Percentiles rank a stretch among this genome's conserved stretches.
phyloP scores from a whole-genome alignment of 179 eudicot species.

The Silene noctiflora region DNA sequence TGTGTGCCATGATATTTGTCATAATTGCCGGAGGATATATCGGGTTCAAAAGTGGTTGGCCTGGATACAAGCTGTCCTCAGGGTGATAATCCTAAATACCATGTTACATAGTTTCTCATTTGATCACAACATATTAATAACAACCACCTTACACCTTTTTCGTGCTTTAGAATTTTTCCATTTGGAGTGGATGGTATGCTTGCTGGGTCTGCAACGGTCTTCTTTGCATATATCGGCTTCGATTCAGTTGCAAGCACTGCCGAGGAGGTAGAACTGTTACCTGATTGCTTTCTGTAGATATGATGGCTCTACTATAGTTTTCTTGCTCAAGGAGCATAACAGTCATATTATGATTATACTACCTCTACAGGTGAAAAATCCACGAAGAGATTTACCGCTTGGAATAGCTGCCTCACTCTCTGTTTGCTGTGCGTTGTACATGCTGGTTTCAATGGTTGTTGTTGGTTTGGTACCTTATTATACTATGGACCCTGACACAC shows the following conservation, averaged over 20 bases:
- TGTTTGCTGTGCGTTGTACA: slow-evolving; percentile 74
- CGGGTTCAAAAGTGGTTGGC: slow-evolving; percentile 82
- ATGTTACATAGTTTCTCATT: background rate
- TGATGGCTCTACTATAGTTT: background rate
- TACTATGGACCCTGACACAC: slow-evolving; percentile 94
- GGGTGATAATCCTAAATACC: slow-evolving; percentile 47
- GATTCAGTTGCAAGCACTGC: slow-evolving; percentile 98
- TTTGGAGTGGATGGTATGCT: slow-evolving; percentile 93
- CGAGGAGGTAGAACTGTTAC: slow-evolving; percentile 58
- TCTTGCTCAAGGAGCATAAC: slow-evolving; percentile 3
- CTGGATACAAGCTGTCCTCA: slow-evolving; percentile 74
- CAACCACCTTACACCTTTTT: background rate
- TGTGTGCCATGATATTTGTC: slow-evolving; percentile 89
- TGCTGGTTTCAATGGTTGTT: slow-evolving; percentile 81
- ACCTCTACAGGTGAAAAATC: slow-evolving; percentile 70
- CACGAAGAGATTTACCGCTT: slow-evolving; percentile 83
- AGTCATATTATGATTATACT: background rate
- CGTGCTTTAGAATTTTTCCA: slow-evolving; percentile 55
- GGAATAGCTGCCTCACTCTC: slow-evolving; percentile 84
- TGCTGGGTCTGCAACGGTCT: slow-evolving; percentile 95
- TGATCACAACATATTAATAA: background rate
- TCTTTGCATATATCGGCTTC: slow-evolving; percentile 90
- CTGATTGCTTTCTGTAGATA: background rate
- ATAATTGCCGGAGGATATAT: slow-evolving; percentile 84
- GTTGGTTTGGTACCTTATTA: slow-evolving; percentile 93